phyloP scores from a whole-genome alignment of 1,284 basidiomycete species.

The Athelia psychrophila region DNA sequence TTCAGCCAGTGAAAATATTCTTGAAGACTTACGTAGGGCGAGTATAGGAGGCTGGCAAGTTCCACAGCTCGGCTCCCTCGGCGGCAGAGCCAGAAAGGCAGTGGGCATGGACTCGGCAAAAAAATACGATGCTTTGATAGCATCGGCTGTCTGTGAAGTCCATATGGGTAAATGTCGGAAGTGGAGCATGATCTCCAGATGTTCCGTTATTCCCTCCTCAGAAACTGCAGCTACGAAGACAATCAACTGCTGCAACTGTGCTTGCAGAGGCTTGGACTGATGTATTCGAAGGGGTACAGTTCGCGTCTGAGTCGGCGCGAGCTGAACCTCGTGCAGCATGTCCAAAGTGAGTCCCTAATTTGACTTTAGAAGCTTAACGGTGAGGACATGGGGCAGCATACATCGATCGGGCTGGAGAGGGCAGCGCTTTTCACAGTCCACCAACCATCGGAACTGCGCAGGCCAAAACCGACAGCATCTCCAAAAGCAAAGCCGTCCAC shows the following conservation, averaged over 20 bases:
- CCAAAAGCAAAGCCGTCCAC: slow-evolving; percentile 70
- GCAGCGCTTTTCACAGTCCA: slow-evolving; percentile 38
- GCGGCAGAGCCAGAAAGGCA: slow-evolving; percentile 55
- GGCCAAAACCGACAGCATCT: slow-evolving; percentile 56
- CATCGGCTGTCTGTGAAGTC: slow-evolving; percentile 26
- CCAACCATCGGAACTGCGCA: slow-evolving; percentile 52
- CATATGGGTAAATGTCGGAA: slow-evolving; percentile 42
- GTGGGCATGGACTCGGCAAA: slow-evolving; percentile 54
- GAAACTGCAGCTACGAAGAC: slow-evolving; percentile 25
- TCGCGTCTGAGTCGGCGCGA: slow-evolving; percentile 62
- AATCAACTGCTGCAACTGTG: slow-evolving; percentile 32
- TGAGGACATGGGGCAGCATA: slow-evolving; percentile 4
- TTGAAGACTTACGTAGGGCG: slow-evolving; percentile 56
- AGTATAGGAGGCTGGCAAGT: slow-evolving; percentile 51
- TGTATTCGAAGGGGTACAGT: slow-evolving; percentile 47
- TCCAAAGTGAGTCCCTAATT: slow-evolving; percentile 34
- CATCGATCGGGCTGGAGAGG: slow-evolving; percentile 8
- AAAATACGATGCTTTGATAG: slow-evolving; percentile 58
- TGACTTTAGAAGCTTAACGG: neutral
- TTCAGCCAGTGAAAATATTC: neutral
- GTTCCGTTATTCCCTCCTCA: slow-evolving; percentile 8
- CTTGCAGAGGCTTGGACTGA: slow-evolving; percentile 32
- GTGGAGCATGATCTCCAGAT: slow-evolving; percentile 33
- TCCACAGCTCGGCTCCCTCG: slow-evolving; percentile 25
- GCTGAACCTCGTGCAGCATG: slow-evolving; percentile 33